Conservation (phyloP, 441 rosid species). For the Mallotus repandus region DNA sequence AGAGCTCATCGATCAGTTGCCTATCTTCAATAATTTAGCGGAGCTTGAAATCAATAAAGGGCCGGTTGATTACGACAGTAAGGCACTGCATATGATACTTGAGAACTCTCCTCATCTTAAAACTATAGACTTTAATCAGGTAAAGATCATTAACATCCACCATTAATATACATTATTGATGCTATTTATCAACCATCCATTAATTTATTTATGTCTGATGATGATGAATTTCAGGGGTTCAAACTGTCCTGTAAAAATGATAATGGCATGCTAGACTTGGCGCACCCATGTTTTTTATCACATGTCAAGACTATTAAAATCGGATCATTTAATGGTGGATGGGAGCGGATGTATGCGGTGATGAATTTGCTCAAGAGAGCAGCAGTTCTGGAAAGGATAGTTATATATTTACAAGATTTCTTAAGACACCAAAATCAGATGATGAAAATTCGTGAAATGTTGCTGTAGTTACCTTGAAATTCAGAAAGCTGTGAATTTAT, state of each 20-base stretch:
- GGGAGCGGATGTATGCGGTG: neutral
- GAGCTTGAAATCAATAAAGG: neutral
- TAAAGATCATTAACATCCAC: neutral
- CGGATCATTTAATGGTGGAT: too few relatives aligned
- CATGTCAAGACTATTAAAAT: too few relatives aligned
- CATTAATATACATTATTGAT: neutral
- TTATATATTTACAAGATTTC: neutral
- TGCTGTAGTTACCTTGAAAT: too few relatives aligned
- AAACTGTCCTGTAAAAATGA: neutral
- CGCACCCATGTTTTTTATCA: neutral
- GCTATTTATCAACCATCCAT: too few relatives aligned
- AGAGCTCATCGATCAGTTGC: neutral
- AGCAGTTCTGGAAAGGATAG: neutral
- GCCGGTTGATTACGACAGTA: neutral
- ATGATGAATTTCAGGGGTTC: neutral
- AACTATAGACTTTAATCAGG: neutral
- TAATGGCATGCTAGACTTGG: neutral
- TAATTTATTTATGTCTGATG: neutral
- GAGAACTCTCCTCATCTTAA: slow-evolving; percentile 5
- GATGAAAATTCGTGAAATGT: too few relatives aligned
- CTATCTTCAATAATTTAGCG: neutral
- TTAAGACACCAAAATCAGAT: too few relatives aligned
- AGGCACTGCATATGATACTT: neutral
- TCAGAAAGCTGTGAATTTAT: too few relatives aligned
- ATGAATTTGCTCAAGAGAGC: neutral